Evolutionary conservation across 2,329 filamentous ascomycete genomes (phyloP), one percentile per base, ranked within the genome.

Genomic region (Verruconis gallopava): DNA sequence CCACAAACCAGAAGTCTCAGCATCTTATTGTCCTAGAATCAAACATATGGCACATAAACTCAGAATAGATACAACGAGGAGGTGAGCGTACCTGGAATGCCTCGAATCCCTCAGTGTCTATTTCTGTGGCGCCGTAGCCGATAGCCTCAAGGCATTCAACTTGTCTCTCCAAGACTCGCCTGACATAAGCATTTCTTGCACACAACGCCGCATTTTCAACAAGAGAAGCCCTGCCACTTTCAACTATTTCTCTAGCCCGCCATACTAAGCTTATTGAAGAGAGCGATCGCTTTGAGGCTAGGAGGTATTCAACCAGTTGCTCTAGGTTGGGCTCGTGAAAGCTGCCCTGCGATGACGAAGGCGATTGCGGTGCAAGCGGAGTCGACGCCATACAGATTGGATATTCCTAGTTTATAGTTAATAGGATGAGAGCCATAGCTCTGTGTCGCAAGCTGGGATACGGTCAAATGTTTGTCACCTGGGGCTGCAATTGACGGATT

Each of bases 191-290:
- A 51, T 66, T 69, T 52, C 64, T 66, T 4, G 67, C 66, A 17
- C 73, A 72, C 3, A 93, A 70, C 6, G 88, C 69, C 41, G 85
- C 79, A 37, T 79, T 79, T 50, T 91, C 81, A 55, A 93, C 84
- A 49, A 94, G 70, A 22, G 84, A 74, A 21, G 71, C 66, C 22
- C 85, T 79, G 3, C 86, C 85, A 12, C 75, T 69, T 15, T 76
- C 85, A 35, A 91, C 81, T 43, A 95, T 78, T 54, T 93, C 82
- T 55, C 91, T 88, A 49, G 86, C 88, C 46, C 84, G 82, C 56
- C 84, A 79, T 40, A 95, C 85, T 46, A 83, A 78, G 33, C 71
- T 76, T 58, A 93, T 86, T 9, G 85, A 85, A 13, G 82, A 83
- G 3, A 96, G 72, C 1, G 88, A 88, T 35, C 85, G 77, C 58